phyloP scores from a whole-genome alignment of 257 asterid species.

The Nicotiana undulata region DNA sequence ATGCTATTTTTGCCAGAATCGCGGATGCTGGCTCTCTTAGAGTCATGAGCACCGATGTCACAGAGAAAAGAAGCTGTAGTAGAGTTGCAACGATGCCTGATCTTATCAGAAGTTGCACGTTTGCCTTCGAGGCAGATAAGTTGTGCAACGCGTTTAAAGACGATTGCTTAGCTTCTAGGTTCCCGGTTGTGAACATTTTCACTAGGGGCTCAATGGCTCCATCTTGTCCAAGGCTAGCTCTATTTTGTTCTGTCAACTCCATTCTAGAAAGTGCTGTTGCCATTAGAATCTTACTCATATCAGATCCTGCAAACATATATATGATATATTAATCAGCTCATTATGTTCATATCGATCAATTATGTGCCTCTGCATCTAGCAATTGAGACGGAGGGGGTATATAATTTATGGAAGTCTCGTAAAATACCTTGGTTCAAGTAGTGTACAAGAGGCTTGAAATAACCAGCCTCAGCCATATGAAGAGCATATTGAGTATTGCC shows the following conservation, averaged over 20 bases:
- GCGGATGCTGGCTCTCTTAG: constrained; percentile 90
- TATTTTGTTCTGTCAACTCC: constrained; percentile 65
- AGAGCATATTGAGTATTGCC: constrained; percentile 72
- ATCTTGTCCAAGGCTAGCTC: constrained; percentile 51
- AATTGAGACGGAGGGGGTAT: too few species aligned
- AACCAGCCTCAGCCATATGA: constrained; percentile 96
- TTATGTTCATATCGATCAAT: too few species aligned
- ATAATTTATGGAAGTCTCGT: neutral
- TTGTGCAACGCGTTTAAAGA: constrained; percentile 59
- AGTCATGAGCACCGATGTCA: constrained; percentile 76
- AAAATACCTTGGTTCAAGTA: constrained; percentile 57
- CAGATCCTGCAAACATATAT: constrained; percentile 54
- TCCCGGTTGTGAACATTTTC: constrained; percentile 67
- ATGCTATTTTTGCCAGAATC: constrained; percentile 67
- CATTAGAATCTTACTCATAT: constrained; percentile 80
- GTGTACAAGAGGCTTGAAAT: constrained; percentile 68
- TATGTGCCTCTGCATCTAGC: too few species aligned
- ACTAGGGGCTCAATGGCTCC: constrained; percentile 70
- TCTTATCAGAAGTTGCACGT: constrained; percentile 44
- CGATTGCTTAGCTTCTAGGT: constrained; percentile 69
- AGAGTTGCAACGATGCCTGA: constrained; percentile 48
- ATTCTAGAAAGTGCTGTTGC: constrained; percentile 77
- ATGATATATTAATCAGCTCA: neutral
- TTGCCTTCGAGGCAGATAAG: constrained; percentile 44
- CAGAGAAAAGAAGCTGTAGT: constrained; percentile 89